Base-by-base conservation (phyloP, 2,329 filamentous ascomycete species). In the Xylariaceae sp. region DNA sequence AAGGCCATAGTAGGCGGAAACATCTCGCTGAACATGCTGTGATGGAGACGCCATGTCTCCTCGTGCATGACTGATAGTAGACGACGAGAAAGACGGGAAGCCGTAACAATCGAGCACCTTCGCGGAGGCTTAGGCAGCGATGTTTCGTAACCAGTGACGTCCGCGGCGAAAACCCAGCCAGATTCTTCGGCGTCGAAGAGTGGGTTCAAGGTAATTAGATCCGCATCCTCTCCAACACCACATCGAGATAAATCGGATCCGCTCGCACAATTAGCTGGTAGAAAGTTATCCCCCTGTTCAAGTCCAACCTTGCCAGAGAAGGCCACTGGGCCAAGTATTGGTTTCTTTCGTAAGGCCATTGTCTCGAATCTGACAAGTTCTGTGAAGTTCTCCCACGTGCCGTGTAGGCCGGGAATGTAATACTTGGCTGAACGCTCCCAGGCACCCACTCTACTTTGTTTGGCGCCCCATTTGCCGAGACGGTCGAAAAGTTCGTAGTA, bases 21-120 rank as follows among this genome's bases (percentile, higher is more conserved):
- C 89, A 92, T 92, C 70, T 92, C 89, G 21, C 82, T 83, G 68
- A 89, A 92, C 86, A 87, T 91, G 70, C 78, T 85, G 70, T 86
- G 88, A 58, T 83, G 84, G 62, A 82, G 77, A 23, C 81, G 78
- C 70, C 78, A 85, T 39, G 85, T 87, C 65, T 91, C 88, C 60
- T 88, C 81, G 71, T 92, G 89, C 87, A 92, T 92, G 4, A 83
- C 83, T 39, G 80, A 72, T 5, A 92, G 74, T 1, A 92, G 76
- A 10, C 86, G 81, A 20, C 84, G 81, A 23, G 83, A 87, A 27
- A 91, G 75, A 8, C 89, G 84, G 1, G 81, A 84, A 0, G 87
- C 86, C 2, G 88, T 91, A 56, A 91, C 85, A 67, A 91, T 88
- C 44, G 87, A 82, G 32, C 82, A 84, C 33, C 89, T 82, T 15